Evolutionary conservation across 2,329 filamentous ascomycete genomes (phyloP), one percentile per base, ranked within the genome.

Genomic region (Raffaelea arxii): DNA sequence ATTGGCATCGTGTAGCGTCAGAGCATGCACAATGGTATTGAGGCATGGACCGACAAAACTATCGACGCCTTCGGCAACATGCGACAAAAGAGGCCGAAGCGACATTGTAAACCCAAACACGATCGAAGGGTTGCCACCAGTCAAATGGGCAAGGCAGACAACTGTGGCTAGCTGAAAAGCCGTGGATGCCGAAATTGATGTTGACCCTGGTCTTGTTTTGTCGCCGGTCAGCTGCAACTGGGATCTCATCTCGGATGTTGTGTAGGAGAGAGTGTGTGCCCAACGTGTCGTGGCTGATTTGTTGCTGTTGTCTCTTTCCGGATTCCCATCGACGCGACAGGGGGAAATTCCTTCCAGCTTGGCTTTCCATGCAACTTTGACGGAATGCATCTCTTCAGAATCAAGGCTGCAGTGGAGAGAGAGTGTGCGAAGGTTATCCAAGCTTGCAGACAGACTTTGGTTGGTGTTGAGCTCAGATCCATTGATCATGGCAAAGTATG

Each of bases 11-110:
- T 37, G 21, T 1, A 56, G 46, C 5, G 21, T 23, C 16, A 53
- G 21, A 2, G 51, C 47, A 11, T 56, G 52, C n/a, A 54, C 45
- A 1, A 56, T 24, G 3, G 54, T 56, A 27, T 56, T 56, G 40
- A 56, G 49, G 19, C 54, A 56, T 12, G 54, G 54, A 2, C 54
- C 54, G 24, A 55, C 48, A 22, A 53, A 52, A 9, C 25, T 35
- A 19, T 49, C 46, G 16, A 51, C 36, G 18, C 21, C 36, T 2
- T 12, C n/a, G 19, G 24, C 43, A 3, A 25, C 25, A 19, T 19
- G 21, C 14, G 9, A 9, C 6, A 45, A 36, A 6, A 45, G 35
- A 9, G 35, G 23, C 18, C 43, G 23, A n/a, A 45, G 43, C 16
- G 43, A 45, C 35, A 39, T 25, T 4, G 22, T 25, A 25, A 45